A percentile compares a stretch with the other conserved stretches of the same genome.
These are phyloP conservation scores for Geotrichum phurueaensis DNA, from an alignment of 1,139 yeast species.

Conservation along the genomic window DNA sequence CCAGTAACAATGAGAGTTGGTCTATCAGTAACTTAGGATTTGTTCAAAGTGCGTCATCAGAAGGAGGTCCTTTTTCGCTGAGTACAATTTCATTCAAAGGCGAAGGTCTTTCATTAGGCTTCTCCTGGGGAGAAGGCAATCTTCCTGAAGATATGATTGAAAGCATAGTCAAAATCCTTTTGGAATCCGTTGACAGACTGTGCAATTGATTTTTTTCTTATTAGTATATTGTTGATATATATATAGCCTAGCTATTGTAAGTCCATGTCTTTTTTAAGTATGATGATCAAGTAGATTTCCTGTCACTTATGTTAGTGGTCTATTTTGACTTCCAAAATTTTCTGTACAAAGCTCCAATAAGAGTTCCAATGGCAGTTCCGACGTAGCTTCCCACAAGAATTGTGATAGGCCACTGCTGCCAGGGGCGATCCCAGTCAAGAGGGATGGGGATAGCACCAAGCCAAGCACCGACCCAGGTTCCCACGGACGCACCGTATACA, in stretches of 20 bases:
- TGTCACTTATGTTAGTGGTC: background rate
- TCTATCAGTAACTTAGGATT: background rate
- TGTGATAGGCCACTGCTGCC: conserved; percentile 98
- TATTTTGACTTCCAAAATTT: conserved; percentile 4
- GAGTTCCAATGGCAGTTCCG: conserved; percentile 60
- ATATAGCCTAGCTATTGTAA: background rate
- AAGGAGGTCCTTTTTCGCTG: conserved; percentile 1
- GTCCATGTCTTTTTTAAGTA: background rate
- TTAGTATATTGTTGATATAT: background rate
- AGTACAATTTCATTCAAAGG: conserved; percentile 10
- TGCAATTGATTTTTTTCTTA: background rate
- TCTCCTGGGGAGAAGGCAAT: conserved; percentile 2
- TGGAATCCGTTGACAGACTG: background rate
- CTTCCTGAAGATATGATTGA: background rate
- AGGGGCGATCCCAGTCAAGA: conserved; percentile 93
- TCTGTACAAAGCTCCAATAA: conserved; percentile 27
- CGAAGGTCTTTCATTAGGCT: background rate
- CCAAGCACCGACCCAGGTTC: conserved; percentile 76
- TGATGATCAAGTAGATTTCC: background rate
- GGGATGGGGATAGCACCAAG: conserved; percentile 91
- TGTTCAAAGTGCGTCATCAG: conserved; percentile 1
- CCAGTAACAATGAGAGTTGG: background rate
- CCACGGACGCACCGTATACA: conserved; percentile 40
- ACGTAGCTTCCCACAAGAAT: conserved; percentile 70
- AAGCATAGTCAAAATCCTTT: background rate